These are phyloP conservation scores for Trametes maxima DNA, from an alignment of 768 basidiomycete genomes.

Conservation along the genomic window DNA sequence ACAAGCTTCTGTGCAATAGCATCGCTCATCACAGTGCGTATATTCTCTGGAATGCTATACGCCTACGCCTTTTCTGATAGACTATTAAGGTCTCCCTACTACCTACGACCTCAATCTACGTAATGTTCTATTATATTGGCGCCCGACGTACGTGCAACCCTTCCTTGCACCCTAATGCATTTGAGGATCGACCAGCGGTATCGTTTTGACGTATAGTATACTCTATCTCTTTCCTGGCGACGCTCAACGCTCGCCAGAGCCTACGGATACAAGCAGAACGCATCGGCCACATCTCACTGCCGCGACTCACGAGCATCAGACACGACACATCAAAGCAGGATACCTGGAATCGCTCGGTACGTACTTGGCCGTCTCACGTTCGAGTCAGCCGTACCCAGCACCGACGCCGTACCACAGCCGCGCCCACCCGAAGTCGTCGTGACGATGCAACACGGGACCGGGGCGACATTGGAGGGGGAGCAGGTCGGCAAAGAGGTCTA, in stretches of 20 bases:
- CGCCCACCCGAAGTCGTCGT: slow-evolving; percentile 2
- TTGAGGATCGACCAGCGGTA: no score
- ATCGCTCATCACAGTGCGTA: slow-evolving; percentile 10
- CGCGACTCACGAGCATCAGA: background rate
- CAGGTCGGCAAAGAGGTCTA: slow-evolving; percentile 9
- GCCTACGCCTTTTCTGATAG: background rate
- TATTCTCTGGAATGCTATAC: no score
- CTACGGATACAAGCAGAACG: slow-evolving; percentile 10
- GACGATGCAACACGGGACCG: slow-evolving; percentile 13
- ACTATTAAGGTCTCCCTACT: slow-evolving; percentile 6
- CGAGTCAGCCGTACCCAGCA: no score
- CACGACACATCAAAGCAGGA: background rate
- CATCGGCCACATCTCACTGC: slow-evolving; percentile 7
- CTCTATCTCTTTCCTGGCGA: slow-evolving; percentile 16
- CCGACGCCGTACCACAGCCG: no score
- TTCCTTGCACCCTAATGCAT: no score
- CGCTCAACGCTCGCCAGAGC: slow-evolving; percentile 18
- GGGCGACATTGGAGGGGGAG: slow-evolving; percentile 11
- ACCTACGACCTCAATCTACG: slow-evolving; percentile 14
- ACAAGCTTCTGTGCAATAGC: slow-evolving; percentile 15
- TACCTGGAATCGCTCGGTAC: background rate
- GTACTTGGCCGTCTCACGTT: no score
- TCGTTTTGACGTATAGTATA: no score
- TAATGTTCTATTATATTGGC: slow-evolving; percentile 23
- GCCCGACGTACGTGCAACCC: slow-evolving; percentile 8